phyloP scores from a whole-genome alignment of 2,329 filamentous ascomycete species.

The Paracorniculantispora psalliotae region DNA sequence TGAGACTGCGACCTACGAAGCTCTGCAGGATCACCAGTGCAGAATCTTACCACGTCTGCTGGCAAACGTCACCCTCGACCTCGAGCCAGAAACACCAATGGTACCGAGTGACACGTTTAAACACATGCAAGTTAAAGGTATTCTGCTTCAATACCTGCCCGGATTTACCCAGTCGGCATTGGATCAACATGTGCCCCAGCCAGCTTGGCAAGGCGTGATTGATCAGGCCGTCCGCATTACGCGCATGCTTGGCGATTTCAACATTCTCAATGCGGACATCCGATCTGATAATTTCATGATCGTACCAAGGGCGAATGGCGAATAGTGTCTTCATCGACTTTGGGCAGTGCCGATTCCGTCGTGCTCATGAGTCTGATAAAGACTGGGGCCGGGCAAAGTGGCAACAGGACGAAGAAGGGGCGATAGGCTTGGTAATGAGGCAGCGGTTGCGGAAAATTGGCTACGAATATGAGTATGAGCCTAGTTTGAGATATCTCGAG shows the following conservation, averaged over 20 bases:
- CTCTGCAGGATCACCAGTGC: constrained; percentile 18
- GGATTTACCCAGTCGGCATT: constrained; percentile 16
- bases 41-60: constrained; percentile 18
- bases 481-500: constrained; percentile 12
- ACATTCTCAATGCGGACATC: constrained; percentile 22
- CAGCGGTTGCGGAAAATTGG: constrained; percentile 14
- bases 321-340: constrained; percentile 24
- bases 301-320: background rate
- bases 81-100: background rate
- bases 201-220: constrained; percentile 18
- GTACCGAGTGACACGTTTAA: constrained; percentile 2
- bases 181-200: background rate
- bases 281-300: constrained; percentile 22
- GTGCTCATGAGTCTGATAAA: constrained; percentile 17
- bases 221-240: constrained; percentile 19
- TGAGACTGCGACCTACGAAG: constrained; percentile 18
- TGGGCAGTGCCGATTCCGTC: constrained; percentile 18
- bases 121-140: constrained; percentile 14
- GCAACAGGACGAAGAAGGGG: constrained; percentile 20
- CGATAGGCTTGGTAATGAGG: constrained; percentile 17
- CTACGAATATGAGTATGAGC: constrained; percentile 14
- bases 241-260: constrained; percentile 19
- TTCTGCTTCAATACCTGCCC: constrained; percentile 19
- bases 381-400: constrained; percentile 20
- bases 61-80: constrained; percentile 12